Evolutionary conservation across 495 filamentous ascomycete species (phyloP).

Genomic region (Penicillium macrosclerotiorum): DNA sequence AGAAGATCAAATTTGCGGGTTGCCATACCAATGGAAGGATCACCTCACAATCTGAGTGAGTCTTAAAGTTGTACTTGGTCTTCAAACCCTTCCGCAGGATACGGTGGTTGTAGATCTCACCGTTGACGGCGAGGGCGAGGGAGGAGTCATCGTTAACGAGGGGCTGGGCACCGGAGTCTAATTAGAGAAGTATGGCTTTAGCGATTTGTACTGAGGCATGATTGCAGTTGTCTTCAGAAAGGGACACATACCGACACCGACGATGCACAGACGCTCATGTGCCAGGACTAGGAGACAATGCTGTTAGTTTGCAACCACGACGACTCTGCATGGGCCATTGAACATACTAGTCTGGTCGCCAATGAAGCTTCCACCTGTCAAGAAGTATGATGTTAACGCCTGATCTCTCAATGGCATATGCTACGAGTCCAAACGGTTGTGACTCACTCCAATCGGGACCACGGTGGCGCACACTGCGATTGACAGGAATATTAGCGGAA

Average conservation of each 20-base stretch:
- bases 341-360: constrained; percentile 80
- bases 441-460: constrained; percentile 98
- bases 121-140: constrained; percentile 93
- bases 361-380: constrained; percentile 75
- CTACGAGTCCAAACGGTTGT: constrained; percentile 20
- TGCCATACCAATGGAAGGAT: constrained; percentile 87
- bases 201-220: background rate
- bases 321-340: background rate
- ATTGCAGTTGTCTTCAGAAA: background rate
- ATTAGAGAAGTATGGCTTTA: constrained; percentile 13
- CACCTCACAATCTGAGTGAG: constrained; percentile 95
- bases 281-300: constrained; percentile 71
- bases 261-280: constrained; percentile 95
- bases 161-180: constrained; percentile 93
- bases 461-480: constrained; percentile 80
- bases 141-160: constrained; percentile 86
- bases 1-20: background rate
- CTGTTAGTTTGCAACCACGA: constrained; percentile 13
- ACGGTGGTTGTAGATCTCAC: constrained; percentile 99
- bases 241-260: constrained; percentile 82
- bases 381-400: constrained; percentile 15
- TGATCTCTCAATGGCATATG: constrained; percentile 3
- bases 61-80: constrained; percentile 87
- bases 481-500: constrained; percentile 21
- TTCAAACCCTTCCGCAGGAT: constrained; percentile 83